Evolutionary conservation across 192 early-diverging fungal species (phyloP).

Genomic region (Backusella psychrophila): DNA sequence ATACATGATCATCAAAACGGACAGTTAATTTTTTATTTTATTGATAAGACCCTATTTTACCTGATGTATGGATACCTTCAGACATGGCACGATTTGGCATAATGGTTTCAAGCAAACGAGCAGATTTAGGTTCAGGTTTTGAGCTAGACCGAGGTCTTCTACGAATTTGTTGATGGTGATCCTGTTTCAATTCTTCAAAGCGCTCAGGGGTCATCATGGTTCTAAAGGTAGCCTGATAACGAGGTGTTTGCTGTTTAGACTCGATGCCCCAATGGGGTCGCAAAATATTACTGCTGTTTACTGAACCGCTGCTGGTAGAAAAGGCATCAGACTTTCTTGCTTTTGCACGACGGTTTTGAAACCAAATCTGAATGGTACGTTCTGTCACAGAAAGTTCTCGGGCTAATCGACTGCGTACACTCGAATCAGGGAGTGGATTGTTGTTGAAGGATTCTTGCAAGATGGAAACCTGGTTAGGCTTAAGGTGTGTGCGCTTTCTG

Average conservation of each 20-base stretch:
- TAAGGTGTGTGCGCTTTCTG: constrained; percentile 59
- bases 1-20: neutral
- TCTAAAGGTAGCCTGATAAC: constrained; percentile 22
- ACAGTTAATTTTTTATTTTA: neutral
- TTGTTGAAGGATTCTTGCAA: constrained; percentile 66
- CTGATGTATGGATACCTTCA: constrained; percentile 2
- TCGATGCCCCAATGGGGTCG: neutral
- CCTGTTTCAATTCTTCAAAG: constrained; percentile 50
- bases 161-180: constrained; percentile 8
- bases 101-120: neutral
- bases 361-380: constrained; percentile 81
- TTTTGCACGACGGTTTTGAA: constrained; percentile 81
- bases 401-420: constrained; percentile 58
- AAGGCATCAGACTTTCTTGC: constrained; percentile 54
- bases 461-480: constrained; percentile 55
- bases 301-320: neutral
- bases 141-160: constrained; percentile 20
- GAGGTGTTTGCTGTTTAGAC: neutral
- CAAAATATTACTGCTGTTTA: neutral
- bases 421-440: constrained; percentile 65
- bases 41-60: neutral
- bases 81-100: constrained; percentile 8
- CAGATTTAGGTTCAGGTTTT: constrained; percentile 16
- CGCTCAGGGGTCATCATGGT: constrained; percentile 29
- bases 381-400: constrained; percentile 63